Percentiles rank a stretch among this genome's conserved stretches.
Conservation (phyloP, 495 filamentous ascomycete genomes). For the Penicillium simplicissimum region DNA sequence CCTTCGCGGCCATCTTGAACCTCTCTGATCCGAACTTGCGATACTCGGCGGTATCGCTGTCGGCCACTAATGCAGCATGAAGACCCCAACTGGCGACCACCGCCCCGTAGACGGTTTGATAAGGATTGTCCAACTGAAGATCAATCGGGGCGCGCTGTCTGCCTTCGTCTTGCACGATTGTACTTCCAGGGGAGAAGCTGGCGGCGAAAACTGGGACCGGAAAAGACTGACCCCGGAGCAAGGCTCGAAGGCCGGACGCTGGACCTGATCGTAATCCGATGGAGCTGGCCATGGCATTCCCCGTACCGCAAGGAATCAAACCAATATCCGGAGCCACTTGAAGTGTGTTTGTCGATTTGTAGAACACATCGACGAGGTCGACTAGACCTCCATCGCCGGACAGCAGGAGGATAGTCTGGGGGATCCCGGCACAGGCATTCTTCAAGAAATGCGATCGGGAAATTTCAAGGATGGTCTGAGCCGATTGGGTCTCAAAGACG, state of each 20-base stretch:
- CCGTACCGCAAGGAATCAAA: constrained; percentile 79
- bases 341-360: constrained; percentile 25
- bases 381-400: constrained; percentile 84
- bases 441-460: constrained; percentile 49
- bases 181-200: constrained; percentile 65
- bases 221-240: constrained; percentile 54
- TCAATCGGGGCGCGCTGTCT: constrained; percentile 26
- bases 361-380: constrained; percentile 71
- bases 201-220: constrained; percentile 55
- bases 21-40: constrained; percentile 71
- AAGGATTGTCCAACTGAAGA: constrained; percentile 19
- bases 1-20: constrained; percentile 79
- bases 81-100: constrained; percentile 87
- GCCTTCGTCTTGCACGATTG: constrained; percentile 40
- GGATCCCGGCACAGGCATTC: constrained; percentile 44
- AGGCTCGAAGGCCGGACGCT: constrained; percentile 30
- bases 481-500: constrained; percentile 57
- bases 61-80: constrained; percentile 83
- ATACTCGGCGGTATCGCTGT: constrained; percentile 79
- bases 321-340: constrained; percentile 53
- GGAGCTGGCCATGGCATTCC: constrained; percentile 84
- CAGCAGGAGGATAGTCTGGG: constrained; percentile 69
- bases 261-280: constrained; percentile 38
- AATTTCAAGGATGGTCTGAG: constrained; percentile 62
- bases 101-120: constrained; percentile 60